phyloP scores from a whole-genome alignment of 441 rosid genomes.

The Syzygium syzygioides region DNA sequence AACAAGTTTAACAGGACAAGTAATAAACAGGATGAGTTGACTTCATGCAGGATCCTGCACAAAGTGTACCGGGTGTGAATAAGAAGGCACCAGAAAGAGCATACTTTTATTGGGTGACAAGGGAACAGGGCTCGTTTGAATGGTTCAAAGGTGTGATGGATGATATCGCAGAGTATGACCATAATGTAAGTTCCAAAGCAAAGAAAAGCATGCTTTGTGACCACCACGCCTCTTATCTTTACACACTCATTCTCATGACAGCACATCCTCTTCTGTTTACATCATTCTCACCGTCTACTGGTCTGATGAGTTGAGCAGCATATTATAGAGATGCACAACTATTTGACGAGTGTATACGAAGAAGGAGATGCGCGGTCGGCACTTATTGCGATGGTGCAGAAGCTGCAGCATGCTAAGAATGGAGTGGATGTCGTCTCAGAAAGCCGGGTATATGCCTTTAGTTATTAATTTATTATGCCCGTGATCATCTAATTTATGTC shows the following conservation, averaged over 20 bases:
- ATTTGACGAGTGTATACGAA: slow-evolving; percentile 90
- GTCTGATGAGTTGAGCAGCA: slow-evolving; percentile 28
- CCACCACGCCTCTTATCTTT: not conserved
- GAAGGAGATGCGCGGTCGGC: slow-evolving; percentile 99
- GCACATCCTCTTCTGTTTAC: not conserved
- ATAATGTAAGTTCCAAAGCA: slow-evolving; percentile 28
- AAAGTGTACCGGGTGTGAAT: slow-evolving; percentile 11
- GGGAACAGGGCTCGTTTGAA: slow-evolving; percentile 93
- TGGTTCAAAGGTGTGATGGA: slow-evolving; percentile 99
- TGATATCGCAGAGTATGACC: slow-evolving; percentile 78
- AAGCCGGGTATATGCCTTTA: slow-evolving; percentile 50
- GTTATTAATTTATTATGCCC: not conserved
- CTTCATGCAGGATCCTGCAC: slow-evolving; percentile 7
- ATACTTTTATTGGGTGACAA: slow-evolving; percentile 94
- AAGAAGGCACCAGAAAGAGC: slow-evolving; percentile 77
- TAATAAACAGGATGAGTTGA: not conserved
- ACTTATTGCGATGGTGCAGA: slow-evolving; percentile 86
- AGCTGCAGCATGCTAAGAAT: slow-evolving; percentile 88
- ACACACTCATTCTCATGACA: not conserved
- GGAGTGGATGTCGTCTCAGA: slow-evolving; percentile 90
- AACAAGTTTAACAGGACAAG: not conserved
- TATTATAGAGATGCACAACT: slow-evolving; percentile 94
- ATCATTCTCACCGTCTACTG: not conserved
- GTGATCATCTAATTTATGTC: not conserved
- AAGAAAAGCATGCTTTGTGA: not conserved